A percentile compares a stretch with the other conserved stretches of the same genome.
Evolutionary conservation across 2,329 filamentous ascomycete species (phyloP).

Genomic region (Fusarium nurragi): DNA sequence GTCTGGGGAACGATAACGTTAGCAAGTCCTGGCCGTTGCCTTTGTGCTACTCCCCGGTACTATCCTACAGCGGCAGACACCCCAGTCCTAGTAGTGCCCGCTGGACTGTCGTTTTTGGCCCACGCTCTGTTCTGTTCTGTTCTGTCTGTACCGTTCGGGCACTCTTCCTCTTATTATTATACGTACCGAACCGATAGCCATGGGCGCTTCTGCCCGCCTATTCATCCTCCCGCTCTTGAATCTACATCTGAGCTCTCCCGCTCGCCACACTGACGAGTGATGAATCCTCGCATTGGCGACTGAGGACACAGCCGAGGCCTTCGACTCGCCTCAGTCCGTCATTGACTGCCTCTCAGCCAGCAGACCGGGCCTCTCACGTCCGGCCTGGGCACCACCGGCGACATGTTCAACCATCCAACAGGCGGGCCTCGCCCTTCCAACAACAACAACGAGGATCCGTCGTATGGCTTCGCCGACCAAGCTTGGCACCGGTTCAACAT

Average conservation of each 20-base stretch:
- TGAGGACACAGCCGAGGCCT: slow-evolving; percentile 51
- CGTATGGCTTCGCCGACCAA: slow-evolving; percentile 48
- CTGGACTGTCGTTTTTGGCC: slow-evolving; percentile 12
- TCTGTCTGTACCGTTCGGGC: slow-evolving; percentile 17
- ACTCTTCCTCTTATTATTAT: slow-evolving; percentile 36
- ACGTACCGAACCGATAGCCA: slow-evolving; percentile 48
- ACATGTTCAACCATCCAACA: slow-evolving; percentile 52
- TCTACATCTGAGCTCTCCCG: slow-evolving; percentile 46
- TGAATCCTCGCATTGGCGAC: slow-evolving; percentile 50
- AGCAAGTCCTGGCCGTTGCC: slow-evolving; percentile 42
- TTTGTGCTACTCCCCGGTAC: slow-evolving; percentile 29
- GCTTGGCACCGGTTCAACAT: slow-evolving; percentile 47
- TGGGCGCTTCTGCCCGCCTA: slow-evolving; percentile 50
- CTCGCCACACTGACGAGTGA: slow-evolving; percentile 50
- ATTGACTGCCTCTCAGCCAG: slow-evolving; percentile 49
- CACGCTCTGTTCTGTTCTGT: slow-evolving; percentile 29
- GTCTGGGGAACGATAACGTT: slow-evolving; percentile 50
- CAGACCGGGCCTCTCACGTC: slow-evolving; percentile 48
- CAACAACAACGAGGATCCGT: slow-evolving; percentile 38
- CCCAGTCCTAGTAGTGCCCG: slow-evolving; percentile 28
- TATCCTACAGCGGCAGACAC: slow-evolving; percentile 31
- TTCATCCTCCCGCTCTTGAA: slow-evolving; percentile 46
- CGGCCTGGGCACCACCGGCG: slow-evolving; percentile 47
- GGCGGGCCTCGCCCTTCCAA: slow-evolving; percentile 47
- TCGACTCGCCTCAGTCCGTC: slow-evolving; percentile 53